These are phyloP conservation scores for Penicillium hesseltinei DNA, from an alignment of 2,329 filamentous ascomycete genomes.

Conservation along the genomic window DNA sequence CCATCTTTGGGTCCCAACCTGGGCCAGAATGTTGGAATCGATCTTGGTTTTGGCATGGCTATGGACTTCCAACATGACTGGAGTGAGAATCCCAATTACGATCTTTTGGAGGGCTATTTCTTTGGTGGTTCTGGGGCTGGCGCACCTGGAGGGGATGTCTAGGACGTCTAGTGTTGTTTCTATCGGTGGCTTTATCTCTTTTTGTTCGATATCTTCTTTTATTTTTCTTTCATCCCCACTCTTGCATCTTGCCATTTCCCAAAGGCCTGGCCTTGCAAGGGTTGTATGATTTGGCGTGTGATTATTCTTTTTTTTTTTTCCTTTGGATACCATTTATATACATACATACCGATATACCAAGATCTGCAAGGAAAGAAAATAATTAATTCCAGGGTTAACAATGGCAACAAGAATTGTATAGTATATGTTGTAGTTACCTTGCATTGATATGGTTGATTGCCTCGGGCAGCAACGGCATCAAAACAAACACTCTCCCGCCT, in stretches of 20 bases:
- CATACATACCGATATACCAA: conserved; percentile 4
- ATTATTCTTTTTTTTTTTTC: neutral
- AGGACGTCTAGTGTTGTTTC: neutral
- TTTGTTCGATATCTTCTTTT: neutral
- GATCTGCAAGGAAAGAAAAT: conserved; percentile 4
- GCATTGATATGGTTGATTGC: conserved; percentile 9
- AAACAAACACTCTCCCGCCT: conserved; percentile 25
- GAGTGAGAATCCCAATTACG: conserved; percentile 48
- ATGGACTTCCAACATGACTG: conserved; percentile 50
- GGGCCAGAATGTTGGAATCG: conserved; percentile 43
- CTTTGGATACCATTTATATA: conserved; percentile 16
- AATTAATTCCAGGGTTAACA: neutral
- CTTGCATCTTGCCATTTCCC: neutral
- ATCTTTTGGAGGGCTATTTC: conserved; percentile 57
- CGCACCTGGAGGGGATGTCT: conserved; percentile 23
- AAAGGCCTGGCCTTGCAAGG: conserved; percentile 5
- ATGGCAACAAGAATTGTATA: neutral
- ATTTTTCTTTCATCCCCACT: conserved; percentile 4
- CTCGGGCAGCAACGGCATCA: conserved; percentile 26
- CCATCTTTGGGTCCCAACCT: conserved; percentile 31
- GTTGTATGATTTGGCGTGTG: conserved; percentile 2
- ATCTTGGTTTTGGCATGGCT: conserved; percentile 47
- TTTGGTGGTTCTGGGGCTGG: conserved; percentile 47
- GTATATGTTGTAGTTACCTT: conserved; percentile 3
- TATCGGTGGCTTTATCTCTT: neutral